Evolutionary conservation across 257 asterid genomes (phyloP), one percentile per base, ranked within the genome.

Genomic region (Primulina huaijiensis): DNA sequence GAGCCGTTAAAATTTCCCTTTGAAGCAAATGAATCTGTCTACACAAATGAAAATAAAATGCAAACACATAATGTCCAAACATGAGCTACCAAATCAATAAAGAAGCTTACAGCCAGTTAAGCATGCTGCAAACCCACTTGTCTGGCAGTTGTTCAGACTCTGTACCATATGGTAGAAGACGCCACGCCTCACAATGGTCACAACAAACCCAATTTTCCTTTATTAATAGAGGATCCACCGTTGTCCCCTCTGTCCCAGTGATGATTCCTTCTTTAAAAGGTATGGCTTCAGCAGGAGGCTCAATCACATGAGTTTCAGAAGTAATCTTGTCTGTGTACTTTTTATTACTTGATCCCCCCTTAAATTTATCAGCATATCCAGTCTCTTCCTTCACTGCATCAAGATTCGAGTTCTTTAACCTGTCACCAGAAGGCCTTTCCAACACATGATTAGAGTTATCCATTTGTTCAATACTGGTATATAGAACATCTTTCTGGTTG

Each of bases 21-120:
- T 37, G 17, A 62, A 64, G 67, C 52, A 57, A 27, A 69, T 69
- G 33, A 9, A n/a, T 65, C 53, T 60, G 43, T 56, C 68, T 65
- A 20, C 75, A 73, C 57, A 72, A 52, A 12, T 34, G 55, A 69
- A 37, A 37, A 38, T 23, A 27, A 70, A 60, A 29, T n/a, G 30
- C 29, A 7, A 1, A 60, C 14, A 57, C 50, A 7, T 35, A 20
- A 12, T 12, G 55, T 75, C 71, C 57, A 34, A 40, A 53, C 62
- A 56, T 38, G 23, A 52, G 33, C 33, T 50, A 58, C 27, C 29
- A 34, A 75, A 38, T 66, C 37, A 72, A 76, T 52, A 37, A 75
- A 72, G 77, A 38, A 81, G 81, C 96, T 90, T 89, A 93, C 99
- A 93, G 95, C 99, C 99, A 90, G 76, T 86, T 46, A 61, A 74